Percentiles rank a stretch among this genome's conserved stretches.
These are phyloP conservation scores for Ambrosia trifida DNA, from an alignment of 129 eudicot genomes.

Conservation along the genomic window DNA sequence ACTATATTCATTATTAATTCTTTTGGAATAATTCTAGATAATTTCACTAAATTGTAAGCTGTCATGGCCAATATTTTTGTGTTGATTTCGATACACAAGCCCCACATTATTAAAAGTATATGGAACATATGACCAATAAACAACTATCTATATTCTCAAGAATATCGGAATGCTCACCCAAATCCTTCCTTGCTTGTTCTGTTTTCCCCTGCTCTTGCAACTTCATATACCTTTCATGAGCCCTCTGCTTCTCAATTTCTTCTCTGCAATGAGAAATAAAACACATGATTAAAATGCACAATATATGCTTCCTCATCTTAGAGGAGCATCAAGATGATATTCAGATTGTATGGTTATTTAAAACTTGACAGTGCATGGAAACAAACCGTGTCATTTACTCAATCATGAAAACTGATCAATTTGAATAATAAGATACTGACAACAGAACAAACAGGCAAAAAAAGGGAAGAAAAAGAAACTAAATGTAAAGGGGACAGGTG, in stretches of 20 bases:
- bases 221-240: slow-evolving; percentile 98
- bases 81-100: background rate
- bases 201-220: slow-evolving; percentile 98
- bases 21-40: background rate
- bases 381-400: background rate
- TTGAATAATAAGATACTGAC: background rate
- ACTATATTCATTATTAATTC: too few species aligned
- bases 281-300: background rate
- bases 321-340: too few species aligned
- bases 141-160: background rate
- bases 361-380: background rate
- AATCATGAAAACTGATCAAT: background rate
- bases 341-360: background rate
- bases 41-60: background rate
- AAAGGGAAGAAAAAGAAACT: background rate
- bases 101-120: background rate
- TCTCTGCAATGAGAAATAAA: slow-evolving; percentile 49
- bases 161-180: slow-evolving; percentile 53
- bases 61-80: background rate
- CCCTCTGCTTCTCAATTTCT: slow-evolving; percentile 87
- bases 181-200: slow-evolving; percentile 92
- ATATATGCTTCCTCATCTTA: too few species aligned
- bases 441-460: background rate
- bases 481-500: background rate
- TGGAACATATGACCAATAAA: background rate